Percentiles rank a stretch among this genome's conserved stretches.
phyloP scores from a whole-genome alignment of 2,329 filamentous ascomycete genomes.

The Aspergillus novofumigatus region DNA sequence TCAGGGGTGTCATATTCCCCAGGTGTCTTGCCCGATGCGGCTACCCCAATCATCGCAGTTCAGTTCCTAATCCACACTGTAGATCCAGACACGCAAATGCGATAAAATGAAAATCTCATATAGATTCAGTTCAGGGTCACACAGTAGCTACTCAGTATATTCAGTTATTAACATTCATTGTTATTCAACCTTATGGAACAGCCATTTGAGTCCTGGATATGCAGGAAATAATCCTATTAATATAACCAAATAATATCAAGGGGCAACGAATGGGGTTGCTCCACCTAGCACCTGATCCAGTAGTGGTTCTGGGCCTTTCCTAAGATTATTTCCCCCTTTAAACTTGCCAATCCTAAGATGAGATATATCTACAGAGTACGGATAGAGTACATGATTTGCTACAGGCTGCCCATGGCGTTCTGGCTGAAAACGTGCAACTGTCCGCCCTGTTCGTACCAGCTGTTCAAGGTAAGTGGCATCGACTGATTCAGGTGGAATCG shows the following conservation, averaged over 20 bases:
- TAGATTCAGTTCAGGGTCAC: neutral
- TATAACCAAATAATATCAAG: neutral
- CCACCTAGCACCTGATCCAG: slow-evolving; percentile 2
- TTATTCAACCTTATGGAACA: neutral
- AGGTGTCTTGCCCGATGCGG: slow-evolving; percentile 19
- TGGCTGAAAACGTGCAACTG: slow-evolving; percentile 2
- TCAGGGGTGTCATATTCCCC: slow-evolving; percentile 5
- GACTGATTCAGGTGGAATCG: neutral
- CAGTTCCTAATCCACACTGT: neutral
- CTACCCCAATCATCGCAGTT: neutral
- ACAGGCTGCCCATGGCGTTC: neutral
- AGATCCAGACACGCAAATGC: neutral
- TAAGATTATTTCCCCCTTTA: neutral
- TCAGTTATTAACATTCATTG: no score
- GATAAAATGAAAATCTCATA: neutral
- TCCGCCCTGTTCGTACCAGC: neutral
- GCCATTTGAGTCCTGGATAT: neutral
- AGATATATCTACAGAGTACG: no score
- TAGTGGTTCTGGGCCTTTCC: neutral
- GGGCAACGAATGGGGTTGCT: neutral
- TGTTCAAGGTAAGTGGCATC: neutral
- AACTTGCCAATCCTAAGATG: neutral
- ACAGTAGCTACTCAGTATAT: no score
- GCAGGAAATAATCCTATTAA: neutral
- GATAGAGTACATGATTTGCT: no score